These are phyloP conservation scores for Phytophthora fragariae DNA, from an alignment of 352 stramenopile genomes.

Conservation along the genomic window DNA sequence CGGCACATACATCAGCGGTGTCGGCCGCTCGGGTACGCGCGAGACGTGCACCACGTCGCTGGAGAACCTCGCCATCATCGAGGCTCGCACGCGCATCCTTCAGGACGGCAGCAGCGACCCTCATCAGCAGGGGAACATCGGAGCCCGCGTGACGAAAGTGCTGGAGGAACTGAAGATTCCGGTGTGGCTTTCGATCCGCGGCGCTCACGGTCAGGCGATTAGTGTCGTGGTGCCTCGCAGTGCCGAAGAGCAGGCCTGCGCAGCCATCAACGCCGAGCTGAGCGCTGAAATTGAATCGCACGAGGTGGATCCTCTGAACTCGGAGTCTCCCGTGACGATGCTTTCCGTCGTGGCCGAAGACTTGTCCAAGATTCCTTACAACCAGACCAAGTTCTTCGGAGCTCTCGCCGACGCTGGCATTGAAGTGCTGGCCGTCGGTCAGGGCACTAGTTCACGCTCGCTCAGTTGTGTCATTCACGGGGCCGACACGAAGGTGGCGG, in stretches of 20 bases:
- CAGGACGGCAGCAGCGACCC: slow-evolving; percentile 64
- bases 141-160: slow-evolving; percentile 75
- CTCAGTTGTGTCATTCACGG: slow-evolving; percentile 81
- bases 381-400: slow-evolving; percentile 84
- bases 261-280: slow-evolving; percentile 65
- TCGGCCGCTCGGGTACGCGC: slow-evolving; percentile 57
- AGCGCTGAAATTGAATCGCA: slow-evolving; percentile 67
- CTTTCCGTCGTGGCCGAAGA: slow-evolving; percentile 85
- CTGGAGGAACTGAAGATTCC: slow-evolving; percentile 70
- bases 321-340: slow-evolving; percentile 81
- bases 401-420: slow-evolving; percentile 73
- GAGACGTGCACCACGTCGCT: slow-evolving; percentile 87
- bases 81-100: slow-evolving; percentile 81
- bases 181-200: slow-evolving; percentile 85
- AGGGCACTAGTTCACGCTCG: slow-evolving; percentile 82
- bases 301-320: slow-evolving; percentile 78
- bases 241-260: slow-evolving; percentile 42
- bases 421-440: slow-evolving; percentile 76
- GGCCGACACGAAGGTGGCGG: slow-evolving; percentile 74
- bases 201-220: slow-evolving; percentile 83
- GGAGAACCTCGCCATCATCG: slow-evolving; percentile 83
- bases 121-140: slow-evolving; percentile 72
- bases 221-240: slow-evolving; percentile 72
- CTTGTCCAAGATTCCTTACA: slow-evolving; percentile 72
- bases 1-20: slow-evolving; percentile 82